Conservation (phyloP, 352 stramenopile genomes). For the Globisporangium ultimum region DNA sequence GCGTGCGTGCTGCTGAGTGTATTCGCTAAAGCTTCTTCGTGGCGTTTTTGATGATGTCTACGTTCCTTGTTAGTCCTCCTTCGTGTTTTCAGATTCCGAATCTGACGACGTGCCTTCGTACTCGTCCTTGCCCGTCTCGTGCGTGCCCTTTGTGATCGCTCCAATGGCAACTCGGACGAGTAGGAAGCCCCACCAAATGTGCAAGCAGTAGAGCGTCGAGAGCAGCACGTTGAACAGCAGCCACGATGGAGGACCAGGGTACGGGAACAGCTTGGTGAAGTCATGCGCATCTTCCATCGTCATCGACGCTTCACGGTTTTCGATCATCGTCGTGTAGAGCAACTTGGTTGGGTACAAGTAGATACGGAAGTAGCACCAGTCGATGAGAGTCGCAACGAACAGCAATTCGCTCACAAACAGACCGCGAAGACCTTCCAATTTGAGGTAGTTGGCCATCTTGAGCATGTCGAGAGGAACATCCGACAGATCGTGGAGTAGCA, state of each 20-base stretch:
- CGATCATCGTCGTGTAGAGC: constrained; percentile 70
- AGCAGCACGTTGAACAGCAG: constrained; percentile 83
- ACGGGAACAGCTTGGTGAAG: constrained; percentile 61
- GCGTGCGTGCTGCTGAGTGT: too few species aligned
- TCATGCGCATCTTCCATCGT: constrained; percentile 65
- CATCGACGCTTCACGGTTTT: constrained; percentile 77
- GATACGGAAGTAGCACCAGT: constrained; percentile 87
- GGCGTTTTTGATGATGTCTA: too few species aligned
- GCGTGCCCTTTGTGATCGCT: constrained; percentile 66
- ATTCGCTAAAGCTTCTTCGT: too few species aligned
- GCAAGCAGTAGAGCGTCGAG: constrained; percentile 63
- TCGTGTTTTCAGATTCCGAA: constrained; percentile 61
- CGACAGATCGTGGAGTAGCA: constrained; percentile 85
- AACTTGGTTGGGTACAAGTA: constrained; percentile 83
- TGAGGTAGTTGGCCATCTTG: constrained; percentile 91
- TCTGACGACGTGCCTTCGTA: constrained; percentile 84
- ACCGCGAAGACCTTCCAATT: constrained; percentile 68
- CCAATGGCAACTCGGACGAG: constrained; percentile 66
- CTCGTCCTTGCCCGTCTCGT: constrained; percentile 80
- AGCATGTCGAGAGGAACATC: constrained; percentile 87
- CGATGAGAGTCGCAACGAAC: constrained; percentile 57
- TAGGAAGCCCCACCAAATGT: constrained; percentile 85
- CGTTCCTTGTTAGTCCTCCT: too few species aligned
- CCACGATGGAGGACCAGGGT: constrained; percentile 73
- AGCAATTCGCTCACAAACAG: constrained; percentile 71